A percentile compares a stretch with the other conserved stretches of the same genome.
These are phyloP conservation scores for Gomphus bonarii DNA, from an alignment of 1,284 basidiomycete genomes.

Conservation along the genomic window DNA sequence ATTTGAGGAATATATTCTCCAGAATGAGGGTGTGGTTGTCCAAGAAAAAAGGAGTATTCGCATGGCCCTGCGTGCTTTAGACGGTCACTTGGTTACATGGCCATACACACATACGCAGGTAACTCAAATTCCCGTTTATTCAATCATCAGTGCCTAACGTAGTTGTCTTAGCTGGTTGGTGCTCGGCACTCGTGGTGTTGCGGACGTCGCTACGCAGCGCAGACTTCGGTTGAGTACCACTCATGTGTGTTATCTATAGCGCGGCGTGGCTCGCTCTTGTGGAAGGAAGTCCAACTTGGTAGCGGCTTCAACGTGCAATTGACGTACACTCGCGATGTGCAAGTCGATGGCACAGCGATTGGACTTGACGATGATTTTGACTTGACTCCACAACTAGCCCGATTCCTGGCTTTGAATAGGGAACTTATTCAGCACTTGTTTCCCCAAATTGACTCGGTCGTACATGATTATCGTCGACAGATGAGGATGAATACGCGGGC, in stretches of 20 bases:
- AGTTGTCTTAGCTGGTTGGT: conserved; percentile 33
- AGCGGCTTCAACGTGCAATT: conserved; percentile 65
- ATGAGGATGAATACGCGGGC: conserved; percentile 38
- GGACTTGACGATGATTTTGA: conserved; percentile 63
- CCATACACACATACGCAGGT: conserved; percentile 55
- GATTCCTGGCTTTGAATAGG: conserved; percentile 57
- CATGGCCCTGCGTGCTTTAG: conserved; percentile 56
- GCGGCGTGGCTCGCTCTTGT: conserved; percentile 44
- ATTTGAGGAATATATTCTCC: conserved; percentile 50
- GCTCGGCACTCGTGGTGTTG: conserved; percentile 31
- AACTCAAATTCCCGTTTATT: conserved; percentile 18
- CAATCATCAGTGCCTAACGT: conserved; percentile 9
- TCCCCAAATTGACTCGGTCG: conserved; percentile 33
- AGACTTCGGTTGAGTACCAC: conserved; percentile 37
- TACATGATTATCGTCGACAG: conserved; percentile 47
- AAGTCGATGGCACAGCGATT: conserved; percentile 43
- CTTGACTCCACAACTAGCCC: conserved; percentile 50
- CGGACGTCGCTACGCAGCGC: conserved; percentile 37
- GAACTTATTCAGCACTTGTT: conserved; percentile 37
- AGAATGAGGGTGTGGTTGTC: conserved; percentile 50
- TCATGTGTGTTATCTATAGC: conserved; percentile 45
- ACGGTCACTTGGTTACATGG: conserved; percentile 54
- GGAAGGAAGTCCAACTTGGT: conserved; percentile 49
- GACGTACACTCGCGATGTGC: conserved; percentile 43
- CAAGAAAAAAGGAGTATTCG: conserved; percentile 50